Percentiles rank a stretch among this genome's conserved stretches.
These are phyloP conservation scores for Cutaneotrichosporon sp. DNA, from an alignment of 1,284 basidiomycete species.

Conservation along the genomic window DNA sequence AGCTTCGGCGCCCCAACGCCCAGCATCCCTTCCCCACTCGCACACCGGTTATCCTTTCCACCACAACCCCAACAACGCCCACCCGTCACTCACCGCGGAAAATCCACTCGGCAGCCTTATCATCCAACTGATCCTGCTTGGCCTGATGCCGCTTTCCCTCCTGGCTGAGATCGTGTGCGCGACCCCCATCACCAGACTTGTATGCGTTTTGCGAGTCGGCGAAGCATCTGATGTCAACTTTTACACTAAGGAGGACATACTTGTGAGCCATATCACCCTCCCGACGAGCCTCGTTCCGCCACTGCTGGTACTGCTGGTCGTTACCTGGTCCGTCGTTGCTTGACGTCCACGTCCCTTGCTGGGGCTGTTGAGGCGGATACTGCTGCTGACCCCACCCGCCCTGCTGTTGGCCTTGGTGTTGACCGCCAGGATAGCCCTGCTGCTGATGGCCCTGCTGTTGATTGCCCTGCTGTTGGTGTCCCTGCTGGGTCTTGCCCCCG, in stretches of 20 bases:
- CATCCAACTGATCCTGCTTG: slow-evolving; percentile 78
- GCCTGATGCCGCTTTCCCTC: slow-evolving; percentile 78
- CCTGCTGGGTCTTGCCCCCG: slow-evolving; percentile 25
- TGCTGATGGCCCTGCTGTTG: slow-evolving; percentile 18
- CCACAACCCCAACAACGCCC: neutral
- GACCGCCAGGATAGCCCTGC: no score
- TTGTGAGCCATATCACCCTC: slow-evolving; percentile 60
- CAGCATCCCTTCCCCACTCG: neutral
- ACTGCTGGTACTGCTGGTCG: slow-evolving; percentile 60
- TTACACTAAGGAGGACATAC: slow-evolving; percentile 20
- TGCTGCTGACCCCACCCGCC: slow-evolving; percentile 11
- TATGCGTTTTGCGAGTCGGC: slow-evolving; percentile 48
- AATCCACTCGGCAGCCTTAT: slow-evolving; percentile 85
- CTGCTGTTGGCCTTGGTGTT: no score
- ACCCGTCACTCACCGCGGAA: slow-evolving; percentile 62
- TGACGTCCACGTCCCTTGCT: slow-evolving; percentile 9
- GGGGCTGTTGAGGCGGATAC: slow-evolving; percentile 10
- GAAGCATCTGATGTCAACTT: slow-evolving; percentile 37
- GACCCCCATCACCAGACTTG: slow-evolving; percentile 66
- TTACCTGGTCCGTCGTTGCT: slow-evolving; percentile 10
- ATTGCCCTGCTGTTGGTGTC: slow-evolving; percentile 25
- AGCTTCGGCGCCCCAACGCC: neutral
- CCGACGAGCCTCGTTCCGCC: slow-evolving; percentile 70
- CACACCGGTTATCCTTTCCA: neutral
- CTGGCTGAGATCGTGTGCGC: slow-evolving; percentile 78